phyloP scores from a whole-genome alignment of 192 early-diverging fungal genomes.

The Podila horticola region DNA sequence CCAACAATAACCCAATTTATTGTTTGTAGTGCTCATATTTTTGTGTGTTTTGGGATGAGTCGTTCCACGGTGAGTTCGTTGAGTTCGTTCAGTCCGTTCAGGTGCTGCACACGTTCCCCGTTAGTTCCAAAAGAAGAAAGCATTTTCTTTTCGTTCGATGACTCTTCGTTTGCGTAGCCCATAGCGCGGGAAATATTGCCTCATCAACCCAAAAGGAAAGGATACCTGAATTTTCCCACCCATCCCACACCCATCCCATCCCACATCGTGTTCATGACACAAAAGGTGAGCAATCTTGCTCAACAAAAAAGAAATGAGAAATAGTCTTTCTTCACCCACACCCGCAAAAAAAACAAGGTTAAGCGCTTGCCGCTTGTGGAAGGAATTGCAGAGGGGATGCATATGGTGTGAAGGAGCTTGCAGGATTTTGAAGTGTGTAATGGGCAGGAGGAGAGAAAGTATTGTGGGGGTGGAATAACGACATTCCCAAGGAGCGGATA shows the following conservation, averaged over 20 bases:
- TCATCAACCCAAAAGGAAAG: background rate
- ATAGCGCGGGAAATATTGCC: background rate
- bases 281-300: too few relatives aligned
- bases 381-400: background rate
- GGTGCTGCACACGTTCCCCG: background rate
- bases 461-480: background rate
- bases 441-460: too few relatives aligned
- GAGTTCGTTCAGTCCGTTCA: background rate
- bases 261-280: too few relatives aligned
- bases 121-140: conserved; percentile 1
- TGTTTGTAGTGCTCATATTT: too few relatives aligned
- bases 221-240: background rate
- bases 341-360: background rate
- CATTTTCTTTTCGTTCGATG: background rate
- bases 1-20: too few relatives aligned
- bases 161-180: background rate
- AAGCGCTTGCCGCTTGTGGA: background rate
- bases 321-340: background rate
- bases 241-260: background rate
- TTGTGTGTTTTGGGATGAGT: too few relatives aligned
- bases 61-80: background rate
- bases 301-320: too few relatives aligned
- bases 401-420: too few relatives aligned
- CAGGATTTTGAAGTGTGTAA: too few relatives aligned
- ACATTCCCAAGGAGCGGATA: background rate